Base-by-base conservation (phyloP, 371 early-diverging fungal species). In the Mucor circinelloides region DNA sequence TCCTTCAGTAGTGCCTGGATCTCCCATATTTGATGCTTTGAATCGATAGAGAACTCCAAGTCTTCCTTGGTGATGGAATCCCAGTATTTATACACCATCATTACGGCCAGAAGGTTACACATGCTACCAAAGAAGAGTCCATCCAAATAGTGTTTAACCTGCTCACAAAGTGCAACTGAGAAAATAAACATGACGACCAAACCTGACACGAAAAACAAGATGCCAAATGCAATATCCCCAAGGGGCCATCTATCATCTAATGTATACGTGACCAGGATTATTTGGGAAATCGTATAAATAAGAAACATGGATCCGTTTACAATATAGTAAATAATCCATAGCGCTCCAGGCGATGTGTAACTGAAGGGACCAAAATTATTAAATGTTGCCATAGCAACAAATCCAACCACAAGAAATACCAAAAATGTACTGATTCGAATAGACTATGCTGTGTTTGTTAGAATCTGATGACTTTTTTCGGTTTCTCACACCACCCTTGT, bases 81-180 rank as follows among this genome's bases (percentile, higher is more conserved):
- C 95, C 95, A 95, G 79, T 90, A 95, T 79, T 95, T 95, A 85
- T 95, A 95, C 8, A 94, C 88, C 94, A 95, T 94, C 95, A 95
- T 95, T 40, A 95, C 94, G n/a, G 88, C 82, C 48, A 95, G 77
- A 50, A 95, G 76, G 19, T 88, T 90, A 75, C 85, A 91, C 30
- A 91, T 89, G 12, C 85, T 81, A 27, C 91, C 92, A 82, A 95
- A 93, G 84, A 95, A 95, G 76, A 91, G 75, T 25, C 95, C 95
- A 77, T 96, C 97, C 32, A 96, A 76, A 70, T 95, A 95, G 79
- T 96, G 97, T 67, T 90, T 89, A 31, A 89, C 86, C 42, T 86
- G 74, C 42, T 90, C 86, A 76, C 97, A 96, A 19, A 95, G 81
- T 63, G 83, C 68, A 28, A 76, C 70, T 25, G 90, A 88, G 34